Evolutionary conservation across 257 asterid species (phyloP), one percentile per base, ranked within the genome.

Genomic region (Asclepias syriaca): DNA sequence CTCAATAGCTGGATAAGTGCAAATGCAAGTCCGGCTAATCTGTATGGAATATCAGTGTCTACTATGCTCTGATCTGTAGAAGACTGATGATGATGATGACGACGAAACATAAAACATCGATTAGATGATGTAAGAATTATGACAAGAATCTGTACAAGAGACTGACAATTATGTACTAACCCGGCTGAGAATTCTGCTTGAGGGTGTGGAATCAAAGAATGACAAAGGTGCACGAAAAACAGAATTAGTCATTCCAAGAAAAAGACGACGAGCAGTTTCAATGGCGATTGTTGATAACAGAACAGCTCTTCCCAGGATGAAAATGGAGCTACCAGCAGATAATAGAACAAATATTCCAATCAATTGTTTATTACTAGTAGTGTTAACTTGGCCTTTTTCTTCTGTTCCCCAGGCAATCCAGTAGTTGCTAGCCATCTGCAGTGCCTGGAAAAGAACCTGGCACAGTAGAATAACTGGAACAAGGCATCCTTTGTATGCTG

Each of bases 341-440:
- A 91, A 83, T 75, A 88, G 68, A 59, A 85, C 88, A 74, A 91
- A 91, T 19, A 91, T 81, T 40, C 72, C 82, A 11, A 91, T 88
- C 81, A 89, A 75, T 48, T 73, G 48, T 73, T 72, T 58, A 64
- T 78, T 34, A 34, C 39, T 34, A 4, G 39, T 3, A 34, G 4
- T 85, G 0, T 81, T 81, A 53, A 86, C 91, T 43, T 78, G 68
- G 8, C 79, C 83, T 60, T 81, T 81, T 74, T 76, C 82, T 61
- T 79, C 90, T 1, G 96, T 83, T 68, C 88, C 97, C 97, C 97
- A 91, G 15, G 97, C 91, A 14, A 91, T 84, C 97, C 97, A 91
- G 65, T 91, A 91, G 69, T 90, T 89, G 86, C 97, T 91, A 11
- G 84, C 91, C 79, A 91, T 91, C 64, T 91, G 97, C 67, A 91